Evolutionary conservation across 176 grass and related monocot genomes (phyloP).

Genomic region (Chrysopogon serrulatus): DNA sequence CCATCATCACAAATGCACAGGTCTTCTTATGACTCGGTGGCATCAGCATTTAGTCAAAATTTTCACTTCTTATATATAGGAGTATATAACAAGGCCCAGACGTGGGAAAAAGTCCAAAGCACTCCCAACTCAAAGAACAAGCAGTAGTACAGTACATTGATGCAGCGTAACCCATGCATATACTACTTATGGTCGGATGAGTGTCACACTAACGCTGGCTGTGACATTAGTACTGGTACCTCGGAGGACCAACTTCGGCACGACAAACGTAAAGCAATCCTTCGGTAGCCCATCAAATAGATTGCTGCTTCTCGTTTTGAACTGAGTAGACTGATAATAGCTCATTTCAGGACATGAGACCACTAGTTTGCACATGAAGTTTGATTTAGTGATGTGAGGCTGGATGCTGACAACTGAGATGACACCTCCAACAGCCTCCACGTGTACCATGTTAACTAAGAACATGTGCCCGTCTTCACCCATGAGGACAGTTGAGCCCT

Average conservation of each 20-base stretch:
- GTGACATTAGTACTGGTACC: background rate
- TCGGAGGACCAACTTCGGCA: background rate
- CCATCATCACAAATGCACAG: background rate
- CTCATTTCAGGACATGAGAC: background rate
- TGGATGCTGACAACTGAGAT: conserved; percentile 17
- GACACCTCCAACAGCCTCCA: background rate
- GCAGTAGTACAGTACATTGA: background rate
- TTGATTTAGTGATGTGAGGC: background rate
- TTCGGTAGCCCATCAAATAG: background rate
- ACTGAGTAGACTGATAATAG: background rate
- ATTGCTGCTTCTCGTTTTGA: background rate
- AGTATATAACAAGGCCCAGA: no score
- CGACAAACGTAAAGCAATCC: background rate
- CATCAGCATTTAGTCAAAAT: background rate
- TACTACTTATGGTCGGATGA: background rate
- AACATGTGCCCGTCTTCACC: conserved; percentile 17
- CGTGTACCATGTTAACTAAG: background rate
- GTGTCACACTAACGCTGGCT: background rate
- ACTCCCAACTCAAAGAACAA: background rate
- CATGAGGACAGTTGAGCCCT: background rate
- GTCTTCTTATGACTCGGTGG: background rate
- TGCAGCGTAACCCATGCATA: background rate
- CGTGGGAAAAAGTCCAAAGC: no score
- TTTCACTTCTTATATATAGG: no score
- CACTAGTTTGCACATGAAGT: background rate